Percentiles rank a stretch among this genome's conserved stretches.
Evolutionary conservation across 345 rosid species (phyloP).

Genomic region (Aquilaria sinensis): DNA sequence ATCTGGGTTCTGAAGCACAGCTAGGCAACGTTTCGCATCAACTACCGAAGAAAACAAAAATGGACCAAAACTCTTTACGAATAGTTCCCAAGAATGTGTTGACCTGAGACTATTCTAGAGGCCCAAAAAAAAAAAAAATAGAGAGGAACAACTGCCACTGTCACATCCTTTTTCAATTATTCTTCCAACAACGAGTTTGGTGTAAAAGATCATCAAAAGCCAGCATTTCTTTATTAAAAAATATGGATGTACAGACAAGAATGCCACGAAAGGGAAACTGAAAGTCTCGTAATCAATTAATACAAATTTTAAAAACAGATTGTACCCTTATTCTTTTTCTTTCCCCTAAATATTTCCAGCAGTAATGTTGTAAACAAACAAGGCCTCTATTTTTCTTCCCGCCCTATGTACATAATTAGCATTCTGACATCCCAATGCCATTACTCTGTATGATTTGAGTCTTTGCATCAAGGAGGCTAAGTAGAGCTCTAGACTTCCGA

Average conservation of each 20-base stretch:
- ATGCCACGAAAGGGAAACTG: conserved; percentile 11
- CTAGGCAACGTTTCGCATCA: too few species aligned
- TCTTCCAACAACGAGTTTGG: conserved; percentile 2
- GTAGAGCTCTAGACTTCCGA: conserved; percentile 61
- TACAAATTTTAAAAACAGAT: conserved; percentile 6
- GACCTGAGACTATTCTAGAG: neutral
- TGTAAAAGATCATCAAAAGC: conserved; percentile 26
- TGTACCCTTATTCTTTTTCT: conserved; percentile 2
- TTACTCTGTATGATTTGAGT: conserved; percentile 25
- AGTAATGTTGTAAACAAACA: conserved; percentile 10
- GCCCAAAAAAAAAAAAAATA: neutral
- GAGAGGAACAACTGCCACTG: neutral
- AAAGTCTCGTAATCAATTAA: conserved; percentile 1
- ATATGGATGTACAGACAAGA: conserved; percentile 22
- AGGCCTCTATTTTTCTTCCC: conserved; percentile 16
- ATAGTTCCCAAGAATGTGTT: conserved; percentile 2
- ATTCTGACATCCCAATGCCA: conserved; percentile 24
- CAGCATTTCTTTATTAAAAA: conserved; percentile 23
- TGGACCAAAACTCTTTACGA: neutral
- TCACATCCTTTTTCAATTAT: too few species aligned
- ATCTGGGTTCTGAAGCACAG: too few species aligned
- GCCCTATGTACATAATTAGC: conserved; percentile 20
- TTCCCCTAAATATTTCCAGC: conserved; percentile 9
- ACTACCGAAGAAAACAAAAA: too few species aligned
- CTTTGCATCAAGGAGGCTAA: conserved; percentile 60